phyloP scores from a whole-genome alignment of 2,329 filamentous ascomycete species.

The Colletotrichum camelliae region DNA sequence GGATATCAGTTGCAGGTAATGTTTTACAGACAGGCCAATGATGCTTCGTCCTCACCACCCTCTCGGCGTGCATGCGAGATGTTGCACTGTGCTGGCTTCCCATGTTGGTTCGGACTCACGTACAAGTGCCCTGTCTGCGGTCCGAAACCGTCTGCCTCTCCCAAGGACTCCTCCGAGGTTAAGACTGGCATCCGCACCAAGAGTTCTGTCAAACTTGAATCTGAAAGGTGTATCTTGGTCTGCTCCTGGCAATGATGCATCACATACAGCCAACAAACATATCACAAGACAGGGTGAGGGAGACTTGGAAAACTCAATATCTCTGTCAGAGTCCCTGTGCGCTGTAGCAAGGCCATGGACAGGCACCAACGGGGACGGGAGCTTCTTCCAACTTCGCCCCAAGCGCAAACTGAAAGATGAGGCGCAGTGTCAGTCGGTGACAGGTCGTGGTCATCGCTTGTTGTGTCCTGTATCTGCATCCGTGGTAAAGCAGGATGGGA shows the following conservation, averaged over 20 bases:
- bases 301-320: not conserved
- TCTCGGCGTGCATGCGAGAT: not conserved
- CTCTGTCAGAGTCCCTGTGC: not conserved
- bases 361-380: not conserved
- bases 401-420: not conserved
- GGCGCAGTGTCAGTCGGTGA: not conserved
- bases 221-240: not conserved
- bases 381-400: not conserved
- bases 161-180: not conserved
- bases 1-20: not conserved
- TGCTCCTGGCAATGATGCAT: not conserved
- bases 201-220: not conserved
- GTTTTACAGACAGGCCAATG: not conserved
- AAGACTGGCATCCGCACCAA: not conserved
- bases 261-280: not conserved
- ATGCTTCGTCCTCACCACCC: not conserved
- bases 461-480: not conserved
- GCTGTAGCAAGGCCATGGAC: not conserved
- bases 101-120: not conserved
- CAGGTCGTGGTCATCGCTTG: not conserved
- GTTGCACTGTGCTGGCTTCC: not conserved
- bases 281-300: not conserved
- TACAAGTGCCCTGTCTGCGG: not conserved
- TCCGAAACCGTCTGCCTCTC: not conserved
- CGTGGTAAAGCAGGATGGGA: not conserved